A percentile compares a stretch with the other conserved stretches of the same genome.
phyloP scores from a whole-genome alignment of 2,329 filamentous ascomycete genomes.

The Colletotrichum sublineola region DNA sequence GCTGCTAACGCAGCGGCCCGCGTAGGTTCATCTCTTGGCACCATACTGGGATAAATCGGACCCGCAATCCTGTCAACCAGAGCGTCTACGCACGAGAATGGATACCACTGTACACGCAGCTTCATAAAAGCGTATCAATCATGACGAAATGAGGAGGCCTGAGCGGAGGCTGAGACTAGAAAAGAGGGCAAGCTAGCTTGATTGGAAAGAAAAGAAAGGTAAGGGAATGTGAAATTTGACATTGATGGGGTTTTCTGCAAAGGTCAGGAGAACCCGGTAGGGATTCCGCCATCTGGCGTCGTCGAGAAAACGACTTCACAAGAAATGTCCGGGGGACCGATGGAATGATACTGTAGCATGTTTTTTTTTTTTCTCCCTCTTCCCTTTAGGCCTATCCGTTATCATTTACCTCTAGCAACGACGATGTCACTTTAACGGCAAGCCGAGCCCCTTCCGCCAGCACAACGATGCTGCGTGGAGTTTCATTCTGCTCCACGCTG shows the following conservation, averaged over 20 bases:
- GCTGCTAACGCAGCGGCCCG: background rate
- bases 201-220: background rate
- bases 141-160: background rate
- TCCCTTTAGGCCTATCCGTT: background rate
- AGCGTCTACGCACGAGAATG: no score
- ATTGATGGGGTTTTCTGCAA: background rate
- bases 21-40: background rate
- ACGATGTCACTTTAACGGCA: background rate
- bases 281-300: conserved; percentile 2
- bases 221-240: background rate
- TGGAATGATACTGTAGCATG: background rate
- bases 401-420: background rate
- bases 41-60: background rate
- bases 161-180: no score
- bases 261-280: background rate
- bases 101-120: background rate
- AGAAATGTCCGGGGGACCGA: background rate
- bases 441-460: background rate
- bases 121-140: background rate
- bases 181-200: background rate
- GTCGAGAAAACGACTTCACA: background rate
- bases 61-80: no score
- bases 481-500: conserved; percentile 5
- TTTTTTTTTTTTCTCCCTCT: no score
- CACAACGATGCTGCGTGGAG: background rate